These are phyloP conservation scores for Copromyces sp. DNA, from an alignment of 495 filamentous ascomycete species.

Conservation along the genomic window DNA sequence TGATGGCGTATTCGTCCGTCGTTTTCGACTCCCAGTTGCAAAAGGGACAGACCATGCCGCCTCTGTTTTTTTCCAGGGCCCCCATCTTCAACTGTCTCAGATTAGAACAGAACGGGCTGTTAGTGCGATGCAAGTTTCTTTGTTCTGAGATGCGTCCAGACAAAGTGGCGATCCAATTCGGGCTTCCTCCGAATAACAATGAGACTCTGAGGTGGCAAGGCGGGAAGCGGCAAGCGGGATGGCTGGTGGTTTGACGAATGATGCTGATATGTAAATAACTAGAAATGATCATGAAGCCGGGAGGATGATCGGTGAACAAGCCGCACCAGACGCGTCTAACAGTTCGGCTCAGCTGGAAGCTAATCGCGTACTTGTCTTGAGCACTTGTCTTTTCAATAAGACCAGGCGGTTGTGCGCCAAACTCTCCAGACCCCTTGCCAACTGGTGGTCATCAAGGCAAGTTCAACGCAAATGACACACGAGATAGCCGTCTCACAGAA, in stretches of 20 bases:
- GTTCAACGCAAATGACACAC: background rate
- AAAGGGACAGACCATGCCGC: constrained; percentile 18
- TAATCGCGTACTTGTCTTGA: background rate
- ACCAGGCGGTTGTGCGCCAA: background rate
- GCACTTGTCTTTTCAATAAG: background rate
- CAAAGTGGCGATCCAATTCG: background rate
- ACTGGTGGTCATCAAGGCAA: background rate
- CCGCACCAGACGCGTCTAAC: background rate
- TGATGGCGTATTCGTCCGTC: constrained; percentile 21
- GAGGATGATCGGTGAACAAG: background rate
- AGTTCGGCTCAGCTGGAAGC: background rate
- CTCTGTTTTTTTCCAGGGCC: background rate
- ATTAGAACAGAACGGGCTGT: background rate
- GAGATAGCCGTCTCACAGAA: background rate
- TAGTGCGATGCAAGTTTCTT: background rate
- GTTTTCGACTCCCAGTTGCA: constrained; percentile 16
- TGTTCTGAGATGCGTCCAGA: background rate
- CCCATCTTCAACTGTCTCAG: background rate
- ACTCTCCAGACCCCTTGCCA: background rate
- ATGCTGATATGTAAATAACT: background rate
- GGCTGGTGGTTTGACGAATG: background rate
- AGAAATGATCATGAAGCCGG: background rate
- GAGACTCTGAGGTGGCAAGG: background rate
- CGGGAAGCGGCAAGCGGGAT: background rate
- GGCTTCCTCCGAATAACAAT: background rate